Evolutionary conservation across 495 filamentous ascomycete genomes (phyloP).

Genomic region (Lasiosphaeris hirsuta): DNA sequence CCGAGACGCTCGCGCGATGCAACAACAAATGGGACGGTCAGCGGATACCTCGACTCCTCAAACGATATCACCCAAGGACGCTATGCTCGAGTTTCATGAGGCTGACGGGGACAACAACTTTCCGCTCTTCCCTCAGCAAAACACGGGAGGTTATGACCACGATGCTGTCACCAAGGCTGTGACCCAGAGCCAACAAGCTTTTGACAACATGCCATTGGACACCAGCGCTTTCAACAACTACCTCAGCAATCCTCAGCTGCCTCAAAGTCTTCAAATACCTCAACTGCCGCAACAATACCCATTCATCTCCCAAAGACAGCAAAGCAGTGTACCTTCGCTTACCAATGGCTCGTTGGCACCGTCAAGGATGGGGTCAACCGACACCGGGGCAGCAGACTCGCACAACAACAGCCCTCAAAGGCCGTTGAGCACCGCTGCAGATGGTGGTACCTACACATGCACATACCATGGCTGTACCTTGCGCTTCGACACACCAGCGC

Average conservation of each 20-base stretch:
- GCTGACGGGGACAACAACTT: conserved; percentile 63
- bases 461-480: conserved; percentile 87
- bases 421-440: conserved; percentile 63
- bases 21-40: conserved; percentile 48
- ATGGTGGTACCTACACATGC: conserved; percentile 89
- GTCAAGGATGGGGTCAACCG: conserved; percentile 41
- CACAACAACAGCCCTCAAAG: conserved; percentile 38
- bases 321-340: conserved; percentile 45
- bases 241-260: conserved; percentile 33
- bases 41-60: conserved; percentile 57
- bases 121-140: conserved; percentile 62
- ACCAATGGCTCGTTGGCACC: conserved; percentile 33
- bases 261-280: conserved; percentile 44
- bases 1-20: conserved; percentile 52
- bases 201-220: conserved; percentile 46
- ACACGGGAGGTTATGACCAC: conserved; percentile 26
- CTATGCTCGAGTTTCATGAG: conserved; percentile 78
- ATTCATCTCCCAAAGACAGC: conserved; percentile 45
- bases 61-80: conserved; percentile 96
- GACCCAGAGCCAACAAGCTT: conserved; percentile 32
- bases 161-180: conserved; percentile 30
- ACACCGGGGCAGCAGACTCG: conserved; percentile 31
- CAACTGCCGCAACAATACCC: conserved; percentile 58
- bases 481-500: conserved; percentile 80
- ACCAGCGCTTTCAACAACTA: conserved; percentile 38